Conservation (phyloP, 2,329 filamentous ascomycete species). For the Westerdykella sp. region DNA sequence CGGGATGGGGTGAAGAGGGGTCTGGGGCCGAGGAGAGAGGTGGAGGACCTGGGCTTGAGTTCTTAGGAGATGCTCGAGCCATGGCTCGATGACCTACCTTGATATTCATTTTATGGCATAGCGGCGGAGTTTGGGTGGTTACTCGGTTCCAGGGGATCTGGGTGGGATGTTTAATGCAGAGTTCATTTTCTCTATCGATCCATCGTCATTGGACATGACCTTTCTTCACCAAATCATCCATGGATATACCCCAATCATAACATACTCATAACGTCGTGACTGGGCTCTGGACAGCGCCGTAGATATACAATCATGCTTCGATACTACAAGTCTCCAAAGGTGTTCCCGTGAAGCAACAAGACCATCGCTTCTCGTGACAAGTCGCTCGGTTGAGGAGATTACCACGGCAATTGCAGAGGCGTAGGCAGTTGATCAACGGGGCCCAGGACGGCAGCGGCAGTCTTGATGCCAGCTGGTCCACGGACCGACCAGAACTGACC, state of each 20-base stretch:
- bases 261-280: too few relatives aligned
- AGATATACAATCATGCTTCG: too few relatives aligned
- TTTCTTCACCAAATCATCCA: too few relatives aligned
- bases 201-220: too few relatives aligned
- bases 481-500: constrained; percentile 66
- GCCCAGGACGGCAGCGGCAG: constrained; percentile 55
- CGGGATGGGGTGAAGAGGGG: constrained; percentile 33
- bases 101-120: not conserved
- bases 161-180: not conserved
- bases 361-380: too few relatives aligned
- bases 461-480: constrained; percentile 60
- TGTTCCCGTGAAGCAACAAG: too few relatives aligned
- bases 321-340: too few relatives aligned
- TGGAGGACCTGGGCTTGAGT: constrained; percentile 3
- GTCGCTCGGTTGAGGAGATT: not conserved
- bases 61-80: too few relatives aligned
- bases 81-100: not conserved
- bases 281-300: too few relatives aligned
- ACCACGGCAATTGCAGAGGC: constrained; percentile 10
- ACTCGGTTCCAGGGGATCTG: not conserved
- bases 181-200: not conserved
- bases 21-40: constrained; percentile 29
- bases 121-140: not conserved
- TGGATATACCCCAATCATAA: too few relatives aligned
- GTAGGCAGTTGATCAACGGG: constrained; percentile 10